Evolutionary conservation across 495 filamentous ascomycete genomes (phyloP), one percentile per base, ranked within the genome.

Genomic region (Penicillium cataractarum): DNA sequence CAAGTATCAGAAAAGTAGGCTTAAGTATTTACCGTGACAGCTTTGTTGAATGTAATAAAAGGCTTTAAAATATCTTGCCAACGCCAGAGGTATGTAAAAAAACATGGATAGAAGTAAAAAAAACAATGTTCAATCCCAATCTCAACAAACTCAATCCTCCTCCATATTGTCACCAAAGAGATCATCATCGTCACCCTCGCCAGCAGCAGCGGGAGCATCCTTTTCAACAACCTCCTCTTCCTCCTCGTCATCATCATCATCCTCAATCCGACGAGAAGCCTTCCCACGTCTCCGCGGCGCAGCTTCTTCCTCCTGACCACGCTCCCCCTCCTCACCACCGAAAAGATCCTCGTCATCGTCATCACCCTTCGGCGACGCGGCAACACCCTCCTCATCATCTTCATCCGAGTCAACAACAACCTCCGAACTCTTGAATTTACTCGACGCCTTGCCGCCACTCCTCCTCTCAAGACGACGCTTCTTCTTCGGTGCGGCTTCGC

Each of bases 401-500:
- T 82, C 81, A 57, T 90, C 89, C 57, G 87, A 90, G 55, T 93
- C 90, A 37, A 90, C 88, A 29, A 96, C 87, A 59, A 90, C 83
- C 73, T 96, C 92, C 39, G 80, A 87, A 57, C 87, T 90, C 82
- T 96, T 96, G 75, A 84, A 95, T 68, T 93, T 93, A 60, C 74
- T 73, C 19, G 64, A 65, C 65, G 84, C 82, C 65, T 84, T 85
- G 6, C 83, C 84, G 37, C 87, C 81, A 64, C 84, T 83, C 65
- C 86, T 77, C 39, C 78, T 76, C 61, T 80, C 80, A 52, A 82
- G 61, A 71, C 84, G 74, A 75, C 83, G 72, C 70, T 81, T 73
- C 66, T 78, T 83, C 80, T 77, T 85, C 54, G 76, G 81, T 64
- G 70, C 78, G 65, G 63, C 70, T 40, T 76, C 76, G 53, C 66